A percentile compares a stretch with the other conserved stretches of the same genome.
Evolutionary conservation across 768 basidiomycete genomes (phyloP).

Genomic region (Pholiota molesta): DNA sequence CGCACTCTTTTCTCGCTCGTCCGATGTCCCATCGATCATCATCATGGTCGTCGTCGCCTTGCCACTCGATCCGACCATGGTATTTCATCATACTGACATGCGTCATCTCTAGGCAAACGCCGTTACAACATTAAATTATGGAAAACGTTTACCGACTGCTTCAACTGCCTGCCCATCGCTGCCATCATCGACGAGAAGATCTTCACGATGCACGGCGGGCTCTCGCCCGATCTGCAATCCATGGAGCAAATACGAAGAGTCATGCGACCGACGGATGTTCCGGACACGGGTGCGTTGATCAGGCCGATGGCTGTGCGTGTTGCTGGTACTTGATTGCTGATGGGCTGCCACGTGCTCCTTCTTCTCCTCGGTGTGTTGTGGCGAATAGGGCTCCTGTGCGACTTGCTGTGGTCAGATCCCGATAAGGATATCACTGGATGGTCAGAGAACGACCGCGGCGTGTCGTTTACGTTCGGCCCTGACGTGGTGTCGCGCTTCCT

Average conservation of each 20-base stretch:
- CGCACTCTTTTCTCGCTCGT: constrained; percentile 29
- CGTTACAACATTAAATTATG: constrained; percentile 99
- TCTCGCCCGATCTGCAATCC: constrained; percentile 96
- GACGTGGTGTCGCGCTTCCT: constrained; percentile 98
- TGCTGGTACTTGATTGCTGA: constrained; percentile 8
- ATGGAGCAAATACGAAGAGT: constrained; percentile 99
- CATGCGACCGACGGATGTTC: constrained; percentile 98
- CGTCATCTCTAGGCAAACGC: constrained; percentile 79
- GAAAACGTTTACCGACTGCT: constrained; percentile 99
- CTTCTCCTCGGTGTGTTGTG: too few species aligned
- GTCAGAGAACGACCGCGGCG: constrained; percentile 99
- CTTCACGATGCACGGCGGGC: constrained; percentile 98
- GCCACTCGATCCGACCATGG: constrained; percentile 12
- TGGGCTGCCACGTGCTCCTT: neutral
- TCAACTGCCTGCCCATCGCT: constrained; percentile 98
- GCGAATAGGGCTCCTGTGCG: constrained; percentile 81
- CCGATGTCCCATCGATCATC: constrained; percentile 8
- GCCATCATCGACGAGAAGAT: constrained; percentile 99
- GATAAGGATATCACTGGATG: constrained; percentile 99
- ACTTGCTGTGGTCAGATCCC: constrained; percentile 98
- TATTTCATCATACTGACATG: neutral
- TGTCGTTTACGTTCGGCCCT: constrained; percentile 98
- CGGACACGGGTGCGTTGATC: constrained; percentile 81
- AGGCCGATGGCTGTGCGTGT: constrained; percentile 7
- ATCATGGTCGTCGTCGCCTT: constrained; percentile 1